Evolutionary conservation across 2,329 filamentous ascomycete species (phyloP).

Genomic region (Lachnellula cervina): DNA sequence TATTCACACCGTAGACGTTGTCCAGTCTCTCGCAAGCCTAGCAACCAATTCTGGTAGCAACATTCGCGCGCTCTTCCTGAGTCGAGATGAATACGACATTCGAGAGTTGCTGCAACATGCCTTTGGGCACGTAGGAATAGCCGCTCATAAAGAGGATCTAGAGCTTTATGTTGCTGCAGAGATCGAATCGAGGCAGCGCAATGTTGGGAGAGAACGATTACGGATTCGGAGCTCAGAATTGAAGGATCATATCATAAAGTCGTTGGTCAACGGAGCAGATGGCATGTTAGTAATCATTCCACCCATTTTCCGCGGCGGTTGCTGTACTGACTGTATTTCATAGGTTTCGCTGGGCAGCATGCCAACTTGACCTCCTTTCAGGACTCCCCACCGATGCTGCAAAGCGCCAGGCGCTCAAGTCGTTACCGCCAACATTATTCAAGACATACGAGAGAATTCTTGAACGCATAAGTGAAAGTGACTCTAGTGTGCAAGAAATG

Average conservation of each 20-base stretch:
- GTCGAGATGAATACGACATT: background rate
- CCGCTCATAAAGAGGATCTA: conserved; percentile 5
- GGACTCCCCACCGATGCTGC: conserved; percentile 15
- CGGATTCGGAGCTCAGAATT: background rate
- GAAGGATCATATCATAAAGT: conserved; percentile 4
- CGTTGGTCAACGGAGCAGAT: background rate
- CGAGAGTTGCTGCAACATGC: background rate
- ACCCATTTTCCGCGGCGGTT: too few species aligned
- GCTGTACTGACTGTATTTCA: too few species aligned
- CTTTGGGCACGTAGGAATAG: conserved; percentile 1
- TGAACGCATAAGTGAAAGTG: conserved; percentile 13
- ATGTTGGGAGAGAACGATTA: background rate
- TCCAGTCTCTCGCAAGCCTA: background rate
- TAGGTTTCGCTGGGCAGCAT: conserved; percentile 4
- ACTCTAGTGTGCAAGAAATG: conserved; percentile 5
- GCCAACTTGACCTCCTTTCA: conserved; percentile 10
- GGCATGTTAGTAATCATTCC: background rate
- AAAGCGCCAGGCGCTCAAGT: background rate
- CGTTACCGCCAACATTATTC: background rate
- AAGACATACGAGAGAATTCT: conserved; percentile 10
- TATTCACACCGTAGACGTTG: background rate
- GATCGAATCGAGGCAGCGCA: background rate
- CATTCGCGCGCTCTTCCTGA: background rate
- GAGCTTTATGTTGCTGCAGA: conserved; percentile 10
- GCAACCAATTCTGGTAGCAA: background rate